phyloP scores from a whole-genome alignment of 345 rosid genomes.

The Brassica cretica region DNA sequence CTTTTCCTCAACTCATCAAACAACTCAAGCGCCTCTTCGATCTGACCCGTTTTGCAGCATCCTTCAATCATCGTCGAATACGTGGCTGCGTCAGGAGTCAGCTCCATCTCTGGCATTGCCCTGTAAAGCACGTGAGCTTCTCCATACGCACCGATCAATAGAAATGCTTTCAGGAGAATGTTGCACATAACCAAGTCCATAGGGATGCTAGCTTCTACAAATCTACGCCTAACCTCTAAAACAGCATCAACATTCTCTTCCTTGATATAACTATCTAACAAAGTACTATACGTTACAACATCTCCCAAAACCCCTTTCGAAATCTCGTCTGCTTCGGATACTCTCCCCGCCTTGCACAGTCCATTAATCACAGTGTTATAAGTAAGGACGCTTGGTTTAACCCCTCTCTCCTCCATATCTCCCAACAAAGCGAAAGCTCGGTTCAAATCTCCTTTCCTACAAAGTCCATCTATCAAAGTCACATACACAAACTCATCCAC shows the following conservation, averaged over 20 bases:
- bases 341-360: constrained; percentile 67
- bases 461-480: constrained; percentile 70
- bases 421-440: constrained; percentile 51
- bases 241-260: constrained; percentile 58
- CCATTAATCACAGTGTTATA: constrained; percentile 70
- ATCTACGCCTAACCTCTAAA: constrained; percentile 52
- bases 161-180: constrained; percentile 64
- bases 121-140: constrained; percentile 64
- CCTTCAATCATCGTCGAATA: constrained; percentile 61
- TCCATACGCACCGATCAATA: constrained; percentile 70
- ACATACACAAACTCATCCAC: constrained; percentile 71
- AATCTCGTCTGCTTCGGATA: constrained; percentile 62
- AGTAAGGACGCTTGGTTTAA: constrained; percentile 55
- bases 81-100: constrained; percentile 61
- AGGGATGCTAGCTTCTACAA: constrained; percentile 49
- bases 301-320: constrained; percentile 64
- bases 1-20: constrained; percentile 69
- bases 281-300: constrained; percentile 57
- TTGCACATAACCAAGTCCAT: constrained; percentile 78
- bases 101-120: constrained; percentile 57
- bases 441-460: constrained; percentile 57
- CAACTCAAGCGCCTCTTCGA: constrained; percentile 74
- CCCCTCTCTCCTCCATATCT: constrained; percentile 75
- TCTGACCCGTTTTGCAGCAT: constrained; percentile 57
- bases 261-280: constrained; percentile 63